Evolutionary conservation across 352 stramenopile species (phyloP).

Genomic region (Thraustotheca clavata): DNA sequence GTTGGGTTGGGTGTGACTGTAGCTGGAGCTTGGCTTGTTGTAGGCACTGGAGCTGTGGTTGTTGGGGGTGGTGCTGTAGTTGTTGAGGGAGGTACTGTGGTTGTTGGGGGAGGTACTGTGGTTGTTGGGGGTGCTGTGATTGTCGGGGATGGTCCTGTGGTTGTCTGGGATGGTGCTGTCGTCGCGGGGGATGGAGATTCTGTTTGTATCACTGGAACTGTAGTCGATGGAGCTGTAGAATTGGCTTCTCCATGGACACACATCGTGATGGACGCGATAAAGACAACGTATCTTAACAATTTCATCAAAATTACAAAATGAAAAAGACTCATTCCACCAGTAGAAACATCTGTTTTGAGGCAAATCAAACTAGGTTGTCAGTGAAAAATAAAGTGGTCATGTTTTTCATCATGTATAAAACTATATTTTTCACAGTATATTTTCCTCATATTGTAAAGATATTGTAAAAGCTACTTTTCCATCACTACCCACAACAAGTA

Average conservation of each 20-base stretch:
- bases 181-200: not conserved
- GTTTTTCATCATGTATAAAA: too few species aligned
- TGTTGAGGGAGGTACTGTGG: not conserved
- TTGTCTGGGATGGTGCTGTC: not conserved
- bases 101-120: not conserved
- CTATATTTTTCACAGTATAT: too few species aligned
- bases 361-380: too few species aligned
- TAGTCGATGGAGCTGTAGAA: too few species aligned
- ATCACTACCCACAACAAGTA: too few species aligned
- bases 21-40: not conserved
- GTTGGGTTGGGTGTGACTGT: not conserved
- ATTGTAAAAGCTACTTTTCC: too few species aligned
- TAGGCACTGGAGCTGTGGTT: not conserved
- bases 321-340: not conserved
- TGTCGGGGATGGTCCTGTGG: not conserved
- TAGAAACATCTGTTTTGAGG: not conserved
- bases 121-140: not conserved
- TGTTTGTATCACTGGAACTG: too few species aligned
- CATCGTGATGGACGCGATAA: too few species aligned
- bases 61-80: not conserved
- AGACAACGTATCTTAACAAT: not conserved
- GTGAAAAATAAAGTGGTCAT: too few species aligned
- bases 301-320: not conserved
- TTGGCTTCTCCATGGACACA: too few species aligned
- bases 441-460: too few species aligned